Evolutionary conservation across 352 stramenopile species (phyloP).

Genomic region (Pythium angustatum): DNA sequence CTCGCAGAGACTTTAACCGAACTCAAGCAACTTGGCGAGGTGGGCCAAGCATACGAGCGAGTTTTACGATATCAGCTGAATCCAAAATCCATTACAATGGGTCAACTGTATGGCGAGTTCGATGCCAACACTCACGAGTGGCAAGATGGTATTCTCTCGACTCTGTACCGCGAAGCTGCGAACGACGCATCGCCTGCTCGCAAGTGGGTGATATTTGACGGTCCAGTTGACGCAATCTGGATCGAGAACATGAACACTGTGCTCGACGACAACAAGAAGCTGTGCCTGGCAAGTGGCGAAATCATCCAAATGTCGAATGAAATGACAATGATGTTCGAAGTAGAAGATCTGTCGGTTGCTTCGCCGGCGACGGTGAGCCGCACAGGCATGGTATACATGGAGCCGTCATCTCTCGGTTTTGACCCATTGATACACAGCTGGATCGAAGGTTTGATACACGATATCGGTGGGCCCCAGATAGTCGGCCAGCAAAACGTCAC

Average conservation of each 20-base stretch:
- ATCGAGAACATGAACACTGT: constrained; percentile 99
- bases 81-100: constrained; percentile 96
- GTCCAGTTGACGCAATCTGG: constrained; percentile 95
- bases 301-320: constrained; percentile 94
- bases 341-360: constrained; percentile 93
- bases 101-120: constrained; percentile 95
- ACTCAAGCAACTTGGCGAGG: constrained; percentile 78
- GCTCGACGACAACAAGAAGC: constrained; percentile 96
- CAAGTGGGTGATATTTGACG: constrained; percentile 96
- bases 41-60: constrained; percentile 83
- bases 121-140: constrained; percentile 95
- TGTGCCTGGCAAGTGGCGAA: constrained; percentile 93
- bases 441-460: constrained; percentile 69
- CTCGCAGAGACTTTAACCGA: constrained; percentile 85
- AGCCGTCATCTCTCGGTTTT: constrained; percentile 90
- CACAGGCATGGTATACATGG: constrained; percentile 97
- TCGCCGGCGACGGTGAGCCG: constrained; percentile 93
- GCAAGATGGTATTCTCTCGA: constrained; percentile 92
- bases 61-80: constrained; percentile 91
- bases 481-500: constrained; percentile 49
- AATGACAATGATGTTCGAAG: constrained; percentile 98
- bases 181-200: constrained; percentile 86
- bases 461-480: constrained; percentile 46
- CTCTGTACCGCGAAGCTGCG: constrained; percentile 87
- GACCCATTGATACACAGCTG: constrained; percentile 90